Base-by-base conservation (phyloP, 768 basidiomycete species). In the Boletus rufocinnamomeus region DNA sequence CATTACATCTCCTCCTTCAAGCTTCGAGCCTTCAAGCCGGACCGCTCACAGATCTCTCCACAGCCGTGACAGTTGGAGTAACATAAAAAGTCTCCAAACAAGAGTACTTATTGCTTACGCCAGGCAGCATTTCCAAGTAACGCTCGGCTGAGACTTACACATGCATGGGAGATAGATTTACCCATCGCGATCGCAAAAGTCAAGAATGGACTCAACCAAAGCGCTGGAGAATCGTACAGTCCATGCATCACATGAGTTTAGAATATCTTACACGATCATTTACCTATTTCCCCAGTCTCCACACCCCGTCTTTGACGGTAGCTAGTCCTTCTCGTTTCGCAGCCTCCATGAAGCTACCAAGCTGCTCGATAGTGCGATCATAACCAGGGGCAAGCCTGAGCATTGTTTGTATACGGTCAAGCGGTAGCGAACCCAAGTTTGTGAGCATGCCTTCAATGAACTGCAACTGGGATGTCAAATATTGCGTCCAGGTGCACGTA, bases 361-460 rank as follows among this genome's bases (percentile, higher is more conserved):
- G 81, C 69, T 97, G 91, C 28, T 94, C 93, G 13, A 86, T 71
- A 5, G 86, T 86, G 60, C 85, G 84, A 66, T 93, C 86, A 72
- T 95, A 96, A 5, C 84, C 87, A 5, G 88, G 89, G 11, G 89
- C 91, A 67, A 92, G 86, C 69, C 84, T 87, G 59, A 97, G 79
- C 89, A 95, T 94, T 2, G 82, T 79, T 69, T 97, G 94, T 66
- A 97, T 93, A n/a, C 89, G 83, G 59, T 91, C 88, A 45, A 91
- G 67, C 2, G 88, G 81, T 17, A 95, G 79, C 3, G 84, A 71
- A 11, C 89, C 90, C 45, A 98, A 77, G 70, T 94, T 95, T 54
- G 86, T 93, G 57, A 97, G 86, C 89, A 94, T 93, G 30, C 91
- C 93, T 73, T 92, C 88, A 59, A 95, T 90, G 74, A 89, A 95